Conservation (phyloP, 2,329 filamentous ascomycete genomes). For the Alternaria gansuensis region DNA sequence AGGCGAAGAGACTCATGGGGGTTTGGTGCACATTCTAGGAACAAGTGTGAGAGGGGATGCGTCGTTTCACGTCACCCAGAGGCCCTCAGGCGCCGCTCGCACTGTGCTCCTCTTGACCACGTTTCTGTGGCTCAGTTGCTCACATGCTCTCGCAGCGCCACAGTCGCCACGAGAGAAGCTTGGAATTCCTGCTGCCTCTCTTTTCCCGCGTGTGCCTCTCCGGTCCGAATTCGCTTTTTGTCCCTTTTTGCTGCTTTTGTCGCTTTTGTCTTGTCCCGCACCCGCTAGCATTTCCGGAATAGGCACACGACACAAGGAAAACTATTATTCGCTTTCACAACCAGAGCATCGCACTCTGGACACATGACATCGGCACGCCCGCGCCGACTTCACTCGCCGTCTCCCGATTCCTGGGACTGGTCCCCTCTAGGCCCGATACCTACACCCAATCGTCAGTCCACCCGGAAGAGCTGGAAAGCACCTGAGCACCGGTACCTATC, state of each 20-base stretch:
- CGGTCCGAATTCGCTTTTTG: slow-evolving; percentile 12
- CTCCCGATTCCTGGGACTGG: slow-evolving; percentile 4
- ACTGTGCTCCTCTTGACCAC: slow-evolving; percentile 23
- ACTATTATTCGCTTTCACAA: slow-evolving; percentile 4
- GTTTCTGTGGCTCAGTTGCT: slow-evolving; percentile 20
- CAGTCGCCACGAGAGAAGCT: slow-evolving; percentile 14
- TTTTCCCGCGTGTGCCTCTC: slow-evolving; percentile 6
- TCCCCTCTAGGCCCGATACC: slow-evolving; percentile 6
- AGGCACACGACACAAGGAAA: slow-evolving; percentile 4
- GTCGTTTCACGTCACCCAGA: background rate
- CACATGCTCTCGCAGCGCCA: slow-evolving; percentile 22
- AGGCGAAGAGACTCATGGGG: slow-evolving; percentile 53
- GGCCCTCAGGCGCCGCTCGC: slow-evolving; percentile 17
- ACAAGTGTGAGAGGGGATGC: slow-evolving; percentile 4
- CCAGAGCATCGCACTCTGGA: background rate
- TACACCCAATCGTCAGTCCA: slow-evolving; percentile 7
- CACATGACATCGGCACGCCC: slow-evolving; percentile 5
- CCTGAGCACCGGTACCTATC: background rate
- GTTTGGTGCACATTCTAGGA: slow-evolving; percentile 25
- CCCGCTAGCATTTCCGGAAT: slow-evolving; percentile 20
- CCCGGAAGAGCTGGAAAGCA: slow-evolving; percentile 7
- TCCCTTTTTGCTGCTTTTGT: slow-evolving; percentile 20
- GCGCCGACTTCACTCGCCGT: background rate
- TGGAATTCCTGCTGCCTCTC: slow-evolving; percentile 3
- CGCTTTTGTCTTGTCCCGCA: slow-evolving; percentile 15